Evolutionary conservation across 2,329 filamentous ascomycete genomes (phyloP), one percentile per base, ranked within the genome.

Genomic region (Ophiostoma sp.): DNA sequence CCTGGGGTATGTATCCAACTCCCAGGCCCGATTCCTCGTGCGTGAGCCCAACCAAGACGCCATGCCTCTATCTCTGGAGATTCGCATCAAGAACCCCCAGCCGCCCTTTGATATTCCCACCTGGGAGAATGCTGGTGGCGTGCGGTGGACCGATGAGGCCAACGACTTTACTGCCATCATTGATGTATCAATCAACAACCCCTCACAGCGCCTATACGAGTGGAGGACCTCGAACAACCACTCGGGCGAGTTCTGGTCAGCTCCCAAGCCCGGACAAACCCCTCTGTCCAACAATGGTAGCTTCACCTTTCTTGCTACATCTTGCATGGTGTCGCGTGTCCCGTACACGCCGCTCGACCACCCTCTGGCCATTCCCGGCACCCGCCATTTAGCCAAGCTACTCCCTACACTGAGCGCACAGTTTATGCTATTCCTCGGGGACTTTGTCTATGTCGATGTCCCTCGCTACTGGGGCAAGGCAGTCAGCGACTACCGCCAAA

Each of bases 401-500:
- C 81, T 98, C 4, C 89, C 89, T 0, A 83, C 85, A 7, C 81
- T 98, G 5, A 85, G 89, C 36, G 89, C 91, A 0, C 91, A 94
- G 74, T 91, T 91, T 74, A 90, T 91, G 89, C 81, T 91, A n/a
- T 91, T 91, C 79, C 83, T 96, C 0, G 92, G 93, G 48, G 92
- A 96, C 76, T 96, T 95, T 77, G 94, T 96, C 77, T 96, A 96
- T 77, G 86, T 92, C 48, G 95, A 99, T 76, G 94, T 98, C 0
- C 94, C 94, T 0, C 85, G 88, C 67, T 88, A 90, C 11, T 90
- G 94, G 77, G 93, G 93, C 13, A 87, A 85, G 57, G 85, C 87
- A 0, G 81, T 84, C 1, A 88, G 92, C 69, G 88, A 93, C 76
- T 99, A 97, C 78, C 87, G 94, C 67, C 88, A 92, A 77, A 93